phyloP scores from a whole-genome alignment of 495 filamentous ascomycete genomes.

The Pseudoneurospora amorphoporcata region DNA sequence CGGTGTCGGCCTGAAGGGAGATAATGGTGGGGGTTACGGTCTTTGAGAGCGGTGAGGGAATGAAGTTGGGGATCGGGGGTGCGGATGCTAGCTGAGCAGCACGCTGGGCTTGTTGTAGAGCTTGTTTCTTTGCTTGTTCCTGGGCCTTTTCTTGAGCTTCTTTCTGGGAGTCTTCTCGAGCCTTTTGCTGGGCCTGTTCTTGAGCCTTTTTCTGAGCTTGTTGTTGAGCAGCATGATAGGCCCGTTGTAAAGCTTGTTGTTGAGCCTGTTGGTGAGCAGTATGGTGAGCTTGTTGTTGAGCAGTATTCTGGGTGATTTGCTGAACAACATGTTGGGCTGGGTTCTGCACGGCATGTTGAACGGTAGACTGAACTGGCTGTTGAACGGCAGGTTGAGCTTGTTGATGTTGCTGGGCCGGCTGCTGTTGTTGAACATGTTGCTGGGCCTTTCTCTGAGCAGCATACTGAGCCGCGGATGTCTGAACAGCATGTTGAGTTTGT shows the following conservation, averaged over 20 bases:
- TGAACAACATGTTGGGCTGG: background rate
- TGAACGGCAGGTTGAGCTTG: background rate
- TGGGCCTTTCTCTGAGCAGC: background rate
- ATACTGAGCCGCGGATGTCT: too few species aligned
- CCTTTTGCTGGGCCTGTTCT: constrained; percentile 4
- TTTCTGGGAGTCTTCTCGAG: too few species aligned
- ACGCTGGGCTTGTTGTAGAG: background rate
- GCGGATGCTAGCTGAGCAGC: background rate
- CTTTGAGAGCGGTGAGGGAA: background rate
- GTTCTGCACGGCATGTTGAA: background rate
- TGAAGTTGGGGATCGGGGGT: background rate
- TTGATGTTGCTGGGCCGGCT: background rate
- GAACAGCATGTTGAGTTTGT: background rate
- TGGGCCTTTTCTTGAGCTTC: too few species aligned
- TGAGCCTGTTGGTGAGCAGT: background rate
- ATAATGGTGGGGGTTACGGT: background rate
- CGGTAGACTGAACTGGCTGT: background rate
- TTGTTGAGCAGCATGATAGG: background rate
- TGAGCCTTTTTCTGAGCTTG: background rate
- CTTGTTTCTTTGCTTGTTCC: too few species aligned
- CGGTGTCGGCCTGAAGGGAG: background rate
- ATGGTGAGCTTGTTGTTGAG: background rate
- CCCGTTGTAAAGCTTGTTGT: background rate
- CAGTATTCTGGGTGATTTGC: background rate
- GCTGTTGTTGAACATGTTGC: background rate